Base-by-base conservation (phyloP, 305 asterid species). In the Plantago coronopus region DNA sequence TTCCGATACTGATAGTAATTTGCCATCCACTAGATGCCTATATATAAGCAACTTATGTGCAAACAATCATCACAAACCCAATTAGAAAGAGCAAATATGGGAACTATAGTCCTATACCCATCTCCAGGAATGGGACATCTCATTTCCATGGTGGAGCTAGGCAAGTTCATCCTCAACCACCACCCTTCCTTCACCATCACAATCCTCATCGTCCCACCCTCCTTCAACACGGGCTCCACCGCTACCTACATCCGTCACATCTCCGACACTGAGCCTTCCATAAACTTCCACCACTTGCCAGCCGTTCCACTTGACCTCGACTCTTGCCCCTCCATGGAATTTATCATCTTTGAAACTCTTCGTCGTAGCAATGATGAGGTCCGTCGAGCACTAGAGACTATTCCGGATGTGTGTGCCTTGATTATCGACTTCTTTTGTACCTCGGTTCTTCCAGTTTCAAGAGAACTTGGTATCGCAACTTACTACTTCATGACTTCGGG, bases 121-220 rank as follows among this genome's bases (percentile, higher is more conserved):
- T 70, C 86, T 23, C 89, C 87, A 2, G 86, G 84, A 37, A 80
- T 82, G 70, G 95, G 95, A 58, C 93, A 87, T 25, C 72, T 87
- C 17, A 50, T 84, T 53, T 76, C 93, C 79, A 84, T 87, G 95
- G 89, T 82, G 73, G 95, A 87, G 79, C 76, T 84, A 8, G 95
- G 84, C 2, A 84, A 82, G 54, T 64, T 82, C 70, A 80, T 80
- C 71, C 76, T 73, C 59, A 71, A 17, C 59, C 86, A 72, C 76
- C 57, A 70, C 53, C 84, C 84, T 6, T 67, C 72, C 45, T 48
- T 68, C 64, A 7, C 70, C 67, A 61, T 84, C 64, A 62, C 73
- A 29, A 74, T 78, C 67, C 69, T 74, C 50, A 55, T 16, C 7
- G 57, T 62, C 5, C 78, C 86, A 5, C 77, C 77, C 0, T 64